phyloP scores from a whole-genome alignment of 2,329 filamentous ascomycete genomes.

The Chlorencoelia australis region DNA sequence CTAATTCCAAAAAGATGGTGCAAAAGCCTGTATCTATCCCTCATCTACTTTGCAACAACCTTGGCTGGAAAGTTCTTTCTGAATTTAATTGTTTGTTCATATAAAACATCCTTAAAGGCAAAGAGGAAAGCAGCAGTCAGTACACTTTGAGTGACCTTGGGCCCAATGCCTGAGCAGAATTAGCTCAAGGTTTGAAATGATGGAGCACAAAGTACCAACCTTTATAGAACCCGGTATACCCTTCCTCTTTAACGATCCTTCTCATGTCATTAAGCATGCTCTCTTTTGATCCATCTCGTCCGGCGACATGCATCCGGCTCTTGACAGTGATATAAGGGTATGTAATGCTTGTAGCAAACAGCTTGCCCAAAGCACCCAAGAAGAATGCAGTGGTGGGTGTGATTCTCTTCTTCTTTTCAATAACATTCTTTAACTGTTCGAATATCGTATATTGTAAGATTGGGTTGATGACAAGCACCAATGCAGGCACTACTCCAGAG shows the following conservation, averaged over 20 bases:
- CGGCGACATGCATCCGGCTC: conserved; percentile 91
- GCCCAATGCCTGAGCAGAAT: conserved; percentile 62
- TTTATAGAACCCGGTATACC: conserved; percentile 87
- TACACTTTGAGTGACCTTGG: conserved; percentile 95
- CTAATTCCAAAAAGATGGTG: too few species aligned
- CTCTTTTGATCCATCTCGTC: conserved; percentile 64
- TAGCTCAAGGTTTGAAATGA: conserved; percentile 6
- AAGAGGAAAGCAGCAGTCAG: conserved; percentile 94
- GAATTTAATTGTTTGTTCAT: conserved; percentile 67
- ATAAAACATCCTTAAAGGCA: conserved; percentile 94
- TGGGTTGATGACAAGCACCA: conserved; percentile 94
- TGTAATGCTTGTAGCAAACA: conserved; percentile 85
- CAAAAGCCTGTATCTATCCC: too few species aligned
- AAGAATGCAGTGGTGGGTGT: conserved; percentile 84
- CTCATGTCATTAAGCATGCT: conserved; percentile 69
- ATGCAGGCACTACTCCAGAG: conserved; percentile 80
- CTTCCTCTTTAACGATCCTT: conserved; percentile 77
- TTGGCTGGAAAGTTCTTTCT: conserved; percentile 31
- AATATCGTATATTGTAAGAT: conserved; percentile 98
- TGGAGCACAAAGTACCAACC: conserved; percentile 41
- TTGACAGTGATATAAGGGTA: conserved; percentile 99
- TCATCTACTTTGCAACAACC: conserved; percentile 4
- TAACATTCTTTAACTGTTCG: conserved; percentile 88
- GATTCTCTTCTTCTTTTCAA: conserved; percentile 66
- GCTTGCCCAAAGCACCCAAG: conserved; percentile 84